These are phyloP conservation scores for Sarocladium kiliense DNA, from an alignment of 2,329 filamentous ascomycete species.

Conservation along the genomic window DNA sequence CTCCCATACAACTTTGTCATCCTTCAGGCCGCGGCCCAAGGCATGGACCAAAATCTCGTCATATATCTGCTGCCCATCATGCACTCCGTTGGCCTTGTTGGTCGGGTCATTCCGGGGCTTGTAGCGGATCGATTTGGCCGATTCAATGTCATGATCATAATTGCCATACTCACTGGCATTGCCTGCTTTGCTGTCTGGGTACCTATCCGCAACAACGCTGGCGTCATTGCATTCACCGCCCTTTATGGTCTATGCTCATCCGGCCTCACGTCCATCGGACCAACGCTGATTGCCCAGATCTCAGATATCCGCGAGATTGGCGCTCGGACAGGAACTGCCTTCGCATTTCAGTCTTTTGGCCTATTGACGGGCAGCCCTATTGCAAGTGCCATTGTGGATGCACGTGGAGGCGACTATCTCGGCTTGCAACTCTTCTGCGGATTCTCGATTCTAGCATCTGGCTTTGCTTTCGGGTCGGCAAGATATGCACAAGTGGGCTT, in stretches of 20 bases:
- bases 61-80: conserved; percentile 40
- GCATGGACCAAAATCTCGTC: conserved; percentile 24
- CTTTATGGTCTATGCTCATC: conserved; percentile 59
- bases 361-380: conserved; percentile 59
- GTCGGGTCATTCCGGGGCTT: conserved; percentile 37
- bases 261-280: conserved; percentile 52
- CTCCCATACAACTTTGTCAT: conserved; percentile 38
- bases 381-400: background rate
- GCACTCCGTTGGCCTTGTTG: conserved; percentile 35
- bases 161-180: conserved; percentile 35
- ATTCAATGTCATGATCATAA: conserved; percentile 35
- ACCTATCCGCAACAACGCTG: conserved; percentile 35
- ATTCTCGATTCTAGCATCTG: background rate
- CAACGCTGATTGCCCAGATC: conserved; percentile 49
- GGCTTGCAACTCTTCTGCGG: background rate
- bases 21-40: conserved; percentile 30
- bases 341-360: conserved; percentile 52
- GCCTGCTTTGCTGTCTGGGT: conserved; percentile 34
- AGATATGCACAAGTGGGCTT: background rate
- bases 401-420: background rate
- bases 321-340: background rate
- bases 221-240: conserved; percentile 44
- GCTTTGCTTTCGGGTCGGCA: background rate
- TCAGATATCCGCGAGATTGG: background rate
- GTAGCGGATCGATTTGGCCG: conserved; percentile 28